Base-by-base conservation (phyloP, 2,329 filamentous ascomycete genomes). In the Colletotrichum sansevieriae region DNA sequence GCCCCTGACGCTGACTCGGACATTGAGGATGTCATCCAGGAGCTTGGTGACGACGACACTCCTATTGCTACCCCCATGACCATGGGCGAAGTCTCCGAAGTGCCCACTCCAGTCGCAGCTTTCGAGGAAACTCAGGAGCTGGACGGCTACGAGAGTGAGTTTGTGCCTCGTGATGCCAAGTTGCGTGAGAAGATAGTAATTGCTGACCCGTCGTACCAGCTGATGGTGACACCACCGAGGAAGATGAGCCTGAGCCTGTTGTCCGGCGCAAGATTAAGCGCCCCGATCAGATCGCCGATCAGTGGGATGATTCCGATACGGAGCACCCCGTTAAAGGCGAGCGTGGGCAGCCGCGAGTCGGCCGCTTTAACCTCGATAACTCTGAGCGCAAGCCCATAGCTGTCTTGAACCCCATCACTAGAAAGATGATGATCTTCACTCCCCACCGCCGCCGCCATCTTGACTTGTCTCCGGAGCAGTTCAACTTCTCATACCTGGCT, bases 371-470 rank as follows among this genome's bases (percentile, higher is more conserved):
- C 63, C 77, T 89, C 12, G 83, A 88, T 73, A 83, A 81, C 59
- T 83, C 83, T 2, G 82, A 84, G 69, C 84, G 83, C 72, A 89
- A 89, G 72, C 87, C 87, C 8, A 85, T 89, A 61, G 87, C 85
- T 25, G 85, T 89, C 20, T 76, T 88, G 41, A 87, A 90, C 70
- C 86, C 87, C 2, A 78, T 82, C 61, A 86, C 87, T 2, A 82
- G 85, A 66, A 89, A 88, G 76, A 86, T 89, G 83, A 88, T 89
- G 83, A 88, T 90, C 63, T 89, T 89, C 72, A 89, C 87, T 0
- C 87, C 86, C 7, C 82, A 85, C 60, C 81, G 80, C 43, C 79
- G 80, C 54, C 81, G 82, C 60, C 81, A 82, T 55, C 78, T 88
- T 15, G 86, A 88, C 69, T 76, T 88, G 22, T 87, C 85, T 0